Percentiles rank a stretch among this genome's conserved stretches.
phyloP scores from a whole-genome alignment of 2,329 filamentous ascomycete species.

The Xylaria sp. region DNA sequence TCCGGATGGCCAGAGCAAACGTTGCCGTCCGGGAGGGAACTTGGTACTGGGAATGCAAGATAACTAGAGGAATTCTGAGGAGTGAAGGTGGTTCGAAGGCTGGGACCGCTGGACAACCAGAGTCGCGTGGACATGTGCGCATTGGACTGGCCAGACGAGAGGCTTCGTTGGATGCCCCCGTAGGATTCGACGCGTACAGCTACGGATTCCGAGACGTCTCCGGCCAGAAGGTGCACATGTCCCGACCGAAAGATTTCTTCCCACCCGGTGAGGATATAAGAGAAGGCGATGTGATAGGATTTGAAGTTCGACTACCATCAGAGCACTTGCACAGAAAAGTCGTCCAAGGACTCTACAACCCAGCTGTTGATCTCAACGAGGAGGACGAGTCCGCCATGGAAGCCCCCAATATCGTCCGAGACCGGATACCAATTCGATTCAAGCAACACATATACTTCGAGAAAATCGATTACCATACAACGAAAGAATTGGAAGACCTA shows the following conservation, averaged over 20 bases:
- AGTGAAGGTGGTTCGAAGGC: constrained; percentile 38
- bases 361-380: constrained; percentile 65
- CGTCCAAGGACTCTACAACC: constrained; percentile 81
- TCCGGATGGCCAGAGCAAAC: constrained; percentile 85
- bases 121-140: constrained; percentile 62
- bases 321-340: constrained; percentile 83
- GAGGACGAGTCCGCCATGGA: constrained; percentile 53
- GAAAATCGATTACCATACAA: constrained; percentile 80
- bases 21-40: constrained; percentile 83
- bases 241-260: constrained; percentile 86
- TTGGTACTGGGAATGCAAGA: constrained; percentile 91
- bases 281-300: constrained; percentile 88
- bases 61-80: constrained; percentile 60
- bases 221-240: constrained; percentile 90
- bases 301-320: constrained; percentile 82
- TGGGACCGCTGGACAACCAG: constrained; percentile 40
- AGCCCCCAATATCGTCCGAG: constrained; percentile 78
- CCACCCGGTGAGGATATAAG: constrained; percentile 70
- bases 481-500: constrained; percentile 81
- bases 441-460: constrained; percentile 94
- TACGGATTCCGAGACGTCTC: constrained; percentile 87
- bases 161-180: constrained; percentile 74
- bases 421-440: constrained; percentile 90
- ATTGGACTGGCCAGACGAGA: constrained; percentile 82
- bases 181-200: constrained; percentile 86